Conservation (phyloP, 2,329 filamentous ascomycete species). For the Alternaria triticimaculans region DNA sequence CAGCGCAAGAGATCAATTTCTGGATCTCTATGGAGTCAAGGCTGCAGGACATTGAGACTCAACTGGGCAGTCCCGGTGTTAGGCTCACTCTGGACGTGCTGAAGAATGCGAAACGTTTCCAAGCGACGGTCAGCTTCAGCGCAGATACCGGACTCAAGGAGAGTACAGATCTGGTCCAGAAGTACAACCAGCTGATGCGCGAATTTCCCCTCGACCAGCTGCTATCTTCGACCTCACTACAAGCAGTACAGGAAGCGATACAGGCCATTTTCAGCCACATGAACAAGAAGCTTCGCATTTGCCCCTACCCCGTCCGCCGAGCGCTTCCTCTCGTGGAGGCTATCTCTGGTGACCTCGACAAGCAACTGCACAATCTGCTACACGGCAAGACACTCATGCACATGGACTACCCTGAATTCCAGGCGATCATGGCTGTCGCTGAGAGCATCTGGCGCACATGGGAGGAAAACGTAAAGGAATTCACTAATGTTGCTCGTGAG, state of each 20-base stretch:
- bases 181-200: slow-evolving; percentile 98
- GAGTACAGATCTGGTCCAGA: slow-evolving; percentile 93
- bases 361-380: slow-evolving; percentile 82
- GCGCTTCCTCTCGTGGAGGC: slow-evolving; percentile 94
- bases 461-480: slow-evolving; percentile 97
- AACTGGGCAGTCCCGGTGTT: slow-evolving; percentile 88
- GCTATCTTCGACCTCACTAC: slow-evolving; percentile 85
- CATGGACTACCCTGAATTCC: slow-evolving; percentile 89
- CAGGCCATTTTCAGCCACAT: slow-evolving; percentile 90
- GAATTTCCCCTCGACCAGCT: slow-evolving; percentile 97
- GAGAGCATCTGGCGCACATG: slow-evolving; percentile 88
- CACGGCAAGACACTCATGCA: slow-evolving; percentile 89
- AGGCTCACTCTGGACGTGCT: slow-evolving; percentile 91
- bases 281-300: slow-evolving; percentile 97
- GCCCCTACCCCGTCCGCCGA: slow-evolving; percentile 90
- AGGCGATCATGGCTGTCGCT: slow-evolving; percentile 80
- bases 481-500: slow-evolving; percentile 95
- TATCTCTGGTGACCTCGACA: slow-evolving; percentile 91
- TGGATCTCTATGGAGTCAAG: slow-evolving; percentile 98
- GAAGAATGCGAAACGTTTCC: slow-evolving; percentile 96
- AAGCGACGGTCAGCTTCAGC: slow-evolving; percentile 94
- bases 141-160: slow-evolving; percentile 96
- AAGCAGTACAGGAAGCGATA: slow-evolving; percentile 88
- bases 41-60: slow-evolving; percentile 87
- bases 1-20: slow-evolving; percentile 98